phyloP scores from a whole-genome alignment of 257 asterid species.

The Apocynum venetum region DNA sequence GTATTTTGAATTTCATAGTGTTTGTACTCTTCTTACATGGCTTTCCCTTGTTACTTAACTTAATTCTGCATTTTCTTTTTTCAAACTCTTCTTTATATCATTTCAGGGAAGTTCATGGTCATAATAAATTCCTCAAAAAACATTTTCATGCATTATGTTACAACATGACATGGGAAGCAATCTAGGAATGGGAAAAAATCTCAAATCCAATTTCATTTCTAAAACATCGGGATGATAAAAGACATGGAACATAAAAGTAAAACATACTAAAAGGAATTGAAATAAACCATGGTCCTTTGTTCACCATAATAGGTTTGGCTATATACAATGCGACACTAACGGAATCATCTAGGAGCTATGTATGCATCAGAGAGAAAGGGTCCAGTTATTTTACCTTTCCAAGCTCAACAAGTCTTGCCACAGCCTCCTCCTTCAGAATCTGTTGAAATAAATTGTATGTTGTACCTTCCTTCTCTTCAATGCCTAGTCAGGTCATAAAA shows the following conservation, averaged over 20 bases:
- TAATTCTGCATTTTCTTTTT: neutral
- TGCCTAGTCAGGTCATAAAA: constrained; percentile 22
- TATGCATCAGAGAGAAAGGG: constrained; percentile 15
- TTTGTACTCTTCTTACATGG: neutral
- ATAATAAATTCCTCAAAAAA: neutral
- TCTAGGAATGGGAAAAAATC: neutral
- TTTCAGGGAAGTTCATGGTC: neutral
- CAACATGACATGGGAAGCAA: neutral
- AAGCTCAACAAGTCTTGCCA: constrained; percentile 72
- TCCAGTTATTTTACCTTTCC: constrained; percentile 54
- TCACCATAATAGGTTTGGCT: neutral
- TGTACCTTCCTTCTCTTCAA: constrained; percentile 37
- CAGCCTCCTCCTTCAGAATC: constrained; percentile 72
- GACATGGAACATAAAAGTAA: neutral
- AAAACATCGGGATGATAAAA: neutral
- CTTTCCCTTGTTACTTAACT: neutral
- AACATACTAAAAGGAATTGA: neutral
- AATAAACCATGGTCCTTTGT: neutral
- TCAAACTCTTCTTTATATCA: neutral
- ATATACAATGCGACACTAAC: neutral
- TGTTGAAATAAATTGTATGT: constrained; percentile 38
- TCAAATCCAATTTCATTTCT: neutral
- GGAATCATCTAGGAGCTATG: neutral
- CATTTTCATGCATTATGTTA: no score
- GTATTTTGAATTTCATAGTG: neutral